Percentiles rank a stretch among this genome's conserved stretches.
Conservation (phyloP, 257 asterid species). For the Penstemon barbatus region DNA sequence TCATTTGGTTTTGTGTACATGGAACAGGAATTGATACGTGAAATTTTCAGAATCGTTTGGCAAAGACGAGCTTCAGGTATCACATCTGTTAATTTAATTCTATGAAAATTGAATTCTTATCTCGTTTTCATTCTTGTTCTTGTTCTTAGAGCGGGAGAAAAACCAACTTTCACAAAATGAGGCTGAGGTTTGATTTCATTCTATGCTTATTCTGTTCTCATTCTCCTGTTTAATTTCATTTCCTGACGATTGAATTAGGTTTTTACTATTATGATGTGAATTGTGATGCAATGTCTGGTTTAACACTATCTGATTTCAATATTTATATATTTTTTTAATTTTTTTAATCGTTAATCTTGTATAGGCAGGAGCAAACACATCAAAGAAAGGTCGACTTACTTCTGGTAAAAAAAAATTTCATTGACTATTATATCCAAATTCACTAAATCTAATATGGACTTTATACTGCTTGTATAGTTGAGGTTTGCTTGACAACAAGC, state of each 20-base stretch:
- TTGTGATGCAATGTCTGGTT: slow-evolving; percentile 3
- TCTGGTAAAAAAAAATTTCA: slow-evolving; percentile 44
- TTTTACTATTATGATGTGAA: neutral
- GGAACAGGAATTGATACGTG: slow-evolving; percentile 75
- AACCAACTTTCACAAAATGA: slow-evolving; percentile 60
- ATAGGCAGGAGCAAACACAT: slow-evolving; percentile 67
- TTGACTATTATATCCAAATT: neutral
- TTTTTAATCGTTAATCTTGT: neutral
- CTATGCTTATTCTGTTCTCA: neutral
- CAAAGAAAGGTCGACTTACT: slow-evolving; percentile 64
- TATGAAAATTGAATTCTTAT: neutral
- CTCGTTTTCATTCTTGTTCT: neutral
- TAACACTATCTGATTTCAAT: neutral
- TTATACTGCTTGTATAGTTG: neutral
- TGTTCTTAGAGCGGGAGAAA: slow-evolving; percentile 60
- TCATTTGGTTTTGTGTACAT: slow-evolving; percentile 15
- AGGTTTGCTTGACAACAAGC: neutral
- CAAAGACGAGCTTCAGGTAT: slow-evolving; percentile 75
- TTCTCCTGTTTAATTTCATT: neutral
- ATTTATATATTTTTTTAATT: neutral
- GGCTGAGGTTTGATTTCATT: slow-evolving; percentile 44
- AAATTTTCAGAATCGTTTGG: slow-evolving; percentile 77
- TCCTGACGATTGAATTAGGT: neutral
- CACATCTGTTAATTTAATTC: neutral
- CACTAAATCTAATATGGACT: slow-evolving; percentile 8